phyloP scores from a whole-genome alignment of 140 eudicot genomes.

The Bidens hawaiensis region DNA sequence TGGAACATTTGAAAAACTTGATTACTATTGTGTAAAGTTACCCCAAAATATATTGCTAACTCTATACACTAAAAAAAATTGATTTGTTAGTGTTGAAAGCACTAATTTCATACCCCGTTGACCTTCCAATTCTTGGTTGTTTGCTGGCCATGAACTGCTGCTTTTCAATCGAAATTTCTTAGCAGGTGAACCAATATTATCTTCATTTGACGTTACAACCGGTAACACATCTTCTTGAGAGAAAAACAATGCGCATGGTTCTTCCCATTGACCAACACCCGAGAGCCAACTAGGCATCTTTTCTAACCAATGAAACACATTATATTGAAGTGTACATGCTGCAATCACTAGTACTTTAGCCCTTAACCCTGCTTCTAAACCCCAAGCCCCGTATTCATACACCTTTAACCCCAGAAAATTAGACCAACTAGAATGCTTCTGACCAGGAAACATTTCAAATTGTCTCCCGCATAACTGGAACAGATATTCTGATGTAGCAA shows the following conservation, averaged over 20 bases:
- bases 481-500: slow-evolving; percentile 64
- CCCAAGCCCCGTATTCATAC: slow-evolving; percentile 65
- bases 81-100: background rate
- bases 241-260: slow-evolving; percentile 89
- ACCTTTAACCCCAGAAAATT: slow-evolving; percentile 69
- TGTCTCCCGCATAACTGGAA: slow-evolving; percentile 91
- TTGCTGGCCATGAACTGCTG: slow-evolving; percentile 63
- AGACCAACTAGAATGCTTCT: slow-evolving; percentile 56
- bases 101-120: slow-evolving; percentile 21
- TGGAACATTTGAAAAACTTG: no score
- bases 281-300: slow-evolving; percentile 60
- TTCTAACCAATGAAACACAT: slow-evolving; percentile 90
- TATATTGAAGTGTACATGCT: slow-evolving; percentile 88
- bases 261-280: slow-evolving; percentile 64
- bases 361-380: slow-evolving; percentile 88
- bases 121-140: slow-evolving; percentile 30
- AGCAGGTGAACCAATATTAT: slow-evolving; percentile 34
- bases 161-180: slow-evolving; percentile 30
- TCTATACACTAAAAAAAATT: no score
- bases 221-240: slow-evolving; percentile 58
- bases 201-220: slow-evolving; percentile 38
- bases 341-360: slow-evolving; percentile 81
- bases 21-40: no score
- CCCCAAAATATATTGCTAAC: no score
- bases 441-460: slow-evolving; percentile 89